These are phyloP conservation scores for Kodamaea nitidulidarum DNA, from an alignment of 805 yeast species.

Conservation along the genomic window DNA sequence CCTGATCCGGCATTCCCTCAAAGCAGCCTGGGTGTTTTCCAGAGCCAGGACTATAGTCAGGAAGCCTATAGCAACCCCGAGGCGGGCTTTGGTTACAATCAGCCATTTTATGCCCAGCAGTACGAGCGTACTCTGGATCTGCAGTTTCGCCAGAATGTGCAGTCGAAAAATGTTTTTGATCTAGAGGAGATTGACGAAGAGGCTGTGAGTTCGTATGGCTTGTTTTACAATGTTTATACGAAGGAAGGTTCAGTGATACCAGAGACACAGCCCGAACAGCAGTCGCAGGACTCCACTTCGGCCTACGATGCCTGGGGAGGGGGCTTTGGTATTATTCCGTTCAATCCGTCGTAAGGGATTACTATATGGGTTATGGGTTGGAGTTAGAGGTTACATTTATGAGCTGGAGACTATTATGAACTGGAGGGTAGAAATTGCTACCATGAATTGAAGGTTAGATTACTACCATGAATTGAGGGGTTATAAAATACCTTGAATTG, in stretches of 20 bases:
- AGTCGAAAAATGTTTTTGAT: slow-evolving; percentile 8
- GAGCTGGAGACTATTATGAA: too few species aligned
- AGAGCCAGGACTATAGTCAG: too few species aligned
- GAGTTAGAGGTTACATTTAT: too few species aligned
- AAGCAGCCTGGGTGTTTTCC: too few species aligned
- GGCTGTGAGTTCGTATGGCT: slow-evolving; percentile 31
- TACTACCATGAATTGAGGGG: too few species aligned
- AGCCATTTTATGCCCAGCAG: background rate
- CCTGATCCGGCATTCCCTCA: too few species aligned
- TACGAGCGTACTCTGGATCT: background rate
- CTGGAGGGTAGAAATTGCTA: too few species aligned
- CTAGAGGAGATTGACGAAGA: slow-evolving; percentile 34
- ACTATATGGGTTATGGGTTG: too few species aligned
- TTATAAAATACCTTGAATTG: too few species aligned
- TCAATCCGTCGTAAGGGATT: slow-evolving; percentile 34
- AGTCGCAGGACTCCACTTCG: slow-evolving; percentile 9
- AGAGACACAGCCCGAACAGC: slow-evolving; percentile 9
- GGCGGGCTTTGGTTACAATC: slow-evolving; percentile 1
- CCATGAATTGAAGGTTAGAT: too few species aligned
- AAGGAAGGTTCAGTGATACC: slow-evolving; percentile 29
- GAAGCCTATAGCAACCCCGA: background rate
- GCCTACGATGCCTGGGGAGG: slow-evolving; percentile 31
- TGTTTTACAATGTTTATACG: slow-evolving; percentile 35
- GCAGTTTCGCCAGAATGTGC: background rate
- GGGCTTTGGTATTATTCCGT: slow-evolving; percentile 39